Percentiles rank a stretch among this genome's conserved stretches.
These are phyloP conservation scores for Cornus suecica DNA, from an alignment of 148 eudicot genomes.

Conservation along the genomic window DNA sequence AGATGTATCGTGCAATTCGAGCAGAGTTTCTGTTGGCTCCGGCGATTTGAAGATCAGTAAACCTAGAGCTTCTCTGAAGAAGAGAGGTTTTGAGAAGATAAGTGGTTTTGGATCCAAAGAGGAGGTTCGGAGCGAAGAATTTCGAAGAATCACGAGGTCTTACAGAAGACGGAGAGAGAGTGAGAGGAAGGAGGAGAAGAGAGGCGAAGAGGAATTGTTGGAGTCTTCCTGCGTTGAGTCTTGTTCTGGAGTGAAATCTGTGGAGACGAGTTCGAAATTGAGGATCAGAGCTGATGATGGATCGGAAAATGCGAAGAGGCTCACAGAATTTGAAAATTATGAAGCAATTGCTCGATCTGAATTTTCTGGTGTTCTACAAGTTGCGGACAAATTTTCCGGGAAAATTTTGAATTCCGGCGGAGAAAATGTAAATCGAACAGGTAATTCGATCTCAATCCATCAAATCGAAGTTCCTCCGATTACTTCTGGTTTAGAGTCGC, in stretches of 20 bases:
- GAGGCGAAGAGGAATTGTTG: conserved; percentile 32
- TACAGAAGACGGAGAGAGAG: conserved; percentile 21
- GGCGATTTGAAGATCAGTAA: conserved; percentile 6
- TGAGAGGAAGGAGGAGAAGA: conserved; percentile 22
- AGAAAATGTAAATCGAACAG: background rate
- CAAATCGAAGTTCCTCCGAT: conserved; percentile 13
- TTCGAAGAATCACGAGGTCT: conserved; percentile 30
- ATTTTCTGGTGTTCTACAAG: background rate
- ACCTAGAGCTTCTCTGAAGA: conserved; percentile 12
- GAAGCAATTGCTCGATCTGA: conserved; percentile 14
- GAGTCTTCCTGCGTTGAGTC: conserved; percentile 84
- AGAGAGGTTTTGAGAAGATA: conserved; percentile 16
- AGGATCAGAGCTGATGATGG: conserved; percentile 13
- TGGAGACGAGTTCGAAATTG: conserved; percentile 33
- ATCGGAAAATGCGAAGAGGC: conserved; percentile 7
- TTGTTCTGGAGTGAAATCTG: conserved; percentile 34
- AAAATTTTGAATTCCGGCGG: background rate
- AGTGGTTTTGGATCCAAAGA: background rate
- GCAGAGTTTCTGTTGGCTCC: conserved; percentile 30
- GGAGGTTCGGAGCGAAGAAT: conserved; percentile 11
- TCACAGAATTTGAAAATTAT: conserved; percentile 18
- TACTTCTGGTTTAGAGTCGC: conserved; percentile 12
- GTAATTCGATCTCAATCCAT: background rate
- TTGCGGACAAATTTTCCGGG: background rate
- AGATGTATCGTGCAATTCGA: conserved; percentile 55